Base-by-base conservation (phyloP, 164 flowering plant species). In the Chimonanthus salicifolius region DNA sequence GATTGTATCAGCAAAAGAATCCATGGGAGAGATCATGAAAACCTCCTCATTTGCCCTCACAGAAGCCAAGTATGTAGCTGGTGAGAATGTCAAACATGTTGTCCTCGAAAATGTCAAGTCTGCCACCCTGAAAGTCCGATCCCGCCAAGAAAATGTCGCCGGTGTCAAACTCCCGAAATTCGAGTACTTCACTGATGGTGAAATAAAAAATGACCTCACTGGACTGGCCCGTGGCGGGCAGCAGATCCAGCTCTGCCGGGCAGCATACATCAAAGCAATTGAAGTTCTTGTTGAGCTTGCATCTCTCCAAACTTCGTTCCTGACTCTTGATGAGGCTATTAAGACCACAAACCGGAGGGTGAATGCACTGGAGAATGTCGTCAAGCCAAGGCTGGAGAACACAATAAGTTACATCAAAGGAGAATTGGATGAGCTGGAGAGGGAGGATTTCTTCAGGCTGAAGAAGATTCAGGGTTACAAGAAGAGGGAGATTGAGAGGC, bases 201-300 rank as follows among this genome's bases (percentile, higher is more conserved):
- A 92, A 75, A 87, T 89, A 8, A 92, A 94, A 85, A 92, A 91
- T 80, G 94, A 83, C 78, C 87, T 92, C 20, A 94, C 99, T 67
- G 99, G 99, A 18, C 77, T 94, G 72, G 98, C 98, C 7, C 82
- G 99, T 73, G 99, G 99, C 66, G 99, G 99, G 5, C 99, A 92
- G 65, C 99, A 94, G 82, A 82, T 94, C 11, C 97, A 94, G 83
- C 84, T 74, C 5, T 94, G 99, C 71, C 89, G 94, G 50, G 86
- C 75, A 43, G 97, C 99, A 21, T 87, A 91, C 76, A 83, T 94
- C 21, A 91, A 92, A 75, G 87, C 97, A 0, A 91, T 94, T 62
- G 99, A 94, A 81, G 88, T 94, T 48, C 92, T 94, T 68, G 99
- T 94, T 16, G 99, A 94, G 84, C 93, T 94, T 44, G 99, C 99